These are phyloP conservation scores for Eustoma russellianum DNA, from an alignment of 257 asterid species.

Conservation along the genomic window DNA sequence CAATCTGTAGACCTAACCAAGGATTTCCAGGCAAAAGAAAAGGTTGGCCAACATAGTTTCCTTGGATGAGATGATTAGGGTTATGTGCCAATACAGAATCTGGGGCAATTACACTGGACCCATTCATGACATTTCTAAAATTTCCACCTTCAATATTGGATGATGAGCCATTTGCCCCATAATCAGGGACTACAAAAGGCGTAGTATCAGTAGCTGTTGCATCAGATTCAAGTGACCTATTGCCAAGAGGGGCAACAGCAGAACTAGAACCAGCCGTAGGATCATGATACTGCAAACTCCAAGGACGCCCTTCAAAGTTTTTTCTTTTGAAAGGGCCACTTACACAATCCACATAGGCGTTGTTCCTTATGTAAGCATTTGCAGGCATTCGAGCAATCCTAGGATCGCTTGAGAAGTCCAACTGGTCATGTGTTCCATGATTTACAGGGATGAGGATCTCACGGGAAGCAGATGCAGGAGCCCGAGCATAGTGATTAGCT, in stretches of 20 bases:
- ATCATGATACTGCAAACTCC: constrained; percentile 23
- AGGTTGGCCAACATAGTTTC: constrained; percentile 45
- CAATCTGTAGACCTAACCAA: constrained; percentile 50
- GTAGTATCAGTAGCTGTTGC: constrained; percentile 18
- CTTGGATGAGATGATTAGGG: constrained; percentile 35
- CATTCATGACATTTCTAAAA: constrained; percentile 35
- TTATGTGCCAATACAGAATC: constrained; percentile 37
- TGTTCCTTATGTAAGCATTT: constrained; percentile 28
- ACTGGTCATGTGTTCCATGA: constrained; percentile 39
- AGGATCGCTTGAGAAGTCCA: constrained; percentile 25
- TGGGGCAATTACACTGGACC: constrained; percentile 30
- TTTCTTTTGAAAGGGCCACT: constrained; percentile 52
- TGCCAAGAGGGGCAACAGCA: constrained; percentile 28
- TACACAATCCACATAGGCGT: constrained; percentile 34
- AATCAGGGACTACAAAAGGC: constrained; percentile 20
- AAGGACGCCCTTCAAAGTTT: constrained; percentile 39
- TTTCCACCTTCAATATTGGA: constrained; percentile 20
- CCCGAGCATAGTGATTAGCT: constrained; percentile 46
- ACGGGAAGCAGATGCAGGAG: constrained; percentile 41
- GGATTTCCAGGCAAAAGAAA: constrained; percentile 51
- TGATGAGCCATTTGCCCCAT: constrained; percentile 29
- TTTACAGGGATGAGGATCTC: constrained; percentile 45
- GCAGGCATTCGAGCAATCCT: constrained; percentile 20
- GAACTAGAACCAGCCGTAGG: constrained; percentile 52
- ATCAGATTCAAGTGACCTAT: constrained; percentile 31